Evolutionary conservation across 2,329 filamentous ascomycete genomes (phyloP).

Genomic region (Talaromyces sp.): DNA sequence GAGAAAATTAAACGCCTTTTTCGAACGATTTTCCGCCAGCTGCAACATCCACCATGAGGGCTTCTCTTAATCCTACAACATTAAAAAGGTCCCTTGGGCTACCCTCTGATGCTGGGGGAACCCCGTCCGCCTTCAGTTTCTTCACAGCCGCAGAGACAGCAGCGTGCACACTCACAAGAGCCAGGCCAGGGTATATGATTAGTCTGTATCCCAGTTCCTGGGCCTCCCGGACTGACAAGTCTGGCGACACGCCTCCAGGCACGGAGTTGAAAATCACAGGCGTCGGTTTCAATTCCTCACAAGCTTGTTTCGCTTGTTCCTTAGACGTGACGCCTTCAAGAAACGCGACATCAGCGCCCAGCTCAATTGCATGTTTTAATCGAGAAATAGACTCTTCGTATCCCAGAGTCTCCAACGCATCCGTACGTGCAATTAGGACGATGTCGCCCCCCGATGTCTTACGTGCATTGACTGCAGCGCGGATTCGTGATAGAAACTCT

Average conservation of each 20-base stretch:
- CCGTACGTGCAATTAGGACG: constrained; percentile 29
- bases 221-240: constrained; percentile 24
- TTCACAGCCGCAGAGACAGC: constrained; percentile 18
- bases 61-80: constrained; percentile 24
- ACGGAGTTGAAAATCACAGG: constrained; percentile 33
- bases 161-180: constrained; percentile 20
- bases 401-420: constrained; percentile 21
- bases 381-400: constrained; percentile 24
- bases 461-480: constrained; percentile 26
- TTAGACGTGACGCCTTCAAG: constrained; percentile 24
- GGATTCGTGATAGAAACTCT: constrained; percentile 18
- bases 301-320: constrained; percentile 21
- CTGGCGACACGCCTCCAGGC: constrained; percentile 24
- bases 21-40: constrained; percentile 20
- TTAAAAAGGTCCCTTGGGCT: constrained; percentile 24
- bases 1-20: constrained; percentile 7
- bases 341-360: constrained; percentile 28
- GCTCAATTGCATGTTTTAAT: constrained; percentile 21
- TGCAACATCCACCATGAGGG: constrained; percentile 22
- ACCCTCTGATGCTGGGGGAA: constrained; percentile 9
- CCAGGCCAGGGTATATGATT: constrained; percentile 28
- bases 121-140: constrained; percentile 23
- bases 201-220: constrained; percentile 27
- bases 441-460: constrained; percentile 23
- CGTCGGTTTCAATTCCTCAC: constrained; percentile 19